A percentile compares a stretch with the other conserved stretches of the same genome.
phyloP scores from a whole-genome alignment of 1,284 basidiomycete species.

The Paramarasmius palmivorus region DNA sequence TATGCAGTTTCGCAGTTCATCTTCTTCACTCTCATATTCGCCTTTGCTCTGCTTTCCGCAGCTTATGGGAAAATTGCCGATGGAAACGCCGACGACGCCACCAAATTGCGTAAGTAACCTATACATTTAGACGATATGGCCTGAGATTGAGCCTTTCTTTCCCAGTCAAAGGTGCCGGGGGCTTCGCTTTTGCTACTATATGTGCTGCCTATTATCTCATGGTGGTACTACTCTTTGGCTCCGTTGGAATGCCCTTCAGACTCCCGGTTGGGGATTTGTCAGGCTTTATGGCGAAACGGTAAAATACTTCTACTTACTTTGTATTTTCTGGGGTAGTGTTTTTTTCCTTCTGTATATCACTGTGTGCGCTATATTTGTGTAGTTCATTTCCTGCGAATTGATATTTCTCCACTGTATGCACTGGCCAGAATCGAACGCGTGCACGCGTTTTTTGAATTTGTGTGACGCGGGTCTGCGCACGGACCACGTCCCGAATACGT shows the following conservation, averaged over 20 bases:
- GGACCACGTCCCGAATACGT: no score
- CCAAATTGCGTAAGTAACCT: slow-evolving; percentile 11
- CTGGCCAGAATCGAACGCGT: no score
- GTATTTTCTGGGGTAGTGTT: no score
- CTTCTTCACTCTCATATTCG: slow-evolving; percentile 16
- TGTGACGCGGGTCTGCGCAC: no score
- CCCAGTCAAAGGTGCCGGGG: slow-evolving; percentile 21
- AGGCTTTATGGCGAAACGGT: slow-evolving; percentile 6
- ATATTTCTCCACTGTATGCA: no score
- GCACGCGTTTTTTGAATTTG: no score
- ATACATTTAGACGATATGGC: neutral
- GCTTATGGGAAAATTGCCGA: slow-evolving; percentile 14
- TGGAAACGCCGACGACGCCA: slow-evolving; percentile 12
- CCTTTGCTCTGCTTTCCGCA: slow-evolving; percentile 16
- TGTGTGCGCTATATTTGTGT: no score
- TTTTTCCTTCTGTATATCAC: no score
- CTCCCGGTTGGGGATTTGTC: slow-evolving; percentile 21
- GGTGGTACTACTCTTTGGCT: slow-evolving; percentile 17
- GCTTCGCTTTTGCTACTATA: slow-evolving; percentile 18
- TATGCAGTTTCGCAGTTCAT: slow-evolving; percentile 12
- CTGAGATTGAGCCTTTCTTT: neutral
- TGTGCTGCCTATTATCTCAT: slow-evolving; percentile 17
- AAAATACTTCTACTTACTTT: no score
- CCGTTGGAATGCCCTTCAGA: slow-evolving; percentile 19
- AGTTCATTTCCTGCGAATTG: no score